phyloP scores from a whole-genome alignment of 805 yeast genomes.

The Metschnikowia picachoensis region DNA sequence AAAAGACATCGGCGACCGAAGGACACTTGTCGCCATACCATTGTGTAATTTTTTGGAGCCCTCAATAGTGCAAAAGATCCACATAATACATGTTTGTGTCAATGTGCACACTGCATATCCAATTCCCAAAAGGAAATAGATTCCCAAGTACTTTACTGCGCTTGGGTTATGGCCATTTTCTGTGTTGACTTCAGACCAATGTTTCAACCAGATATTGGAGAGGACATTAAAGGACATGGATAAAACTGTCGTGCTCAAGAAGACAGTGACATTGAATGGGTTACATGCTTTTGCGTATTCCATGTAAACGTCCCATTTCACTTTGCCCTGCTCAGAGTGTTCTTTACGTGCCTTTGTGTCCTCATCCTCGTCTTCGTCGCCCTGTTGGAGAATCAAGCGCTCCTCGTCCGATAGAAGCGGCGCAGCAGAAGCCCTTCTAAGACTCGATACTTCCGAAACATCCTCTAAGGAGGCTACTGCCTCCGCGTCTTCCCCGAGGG shows the following conservation, averaged over 20 bases:
- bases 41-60: slow-evolving; percentile 78
- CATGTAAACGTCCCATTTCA: slow-evolving; percentile 77
- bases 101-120: slow-evolving; percentile 58
- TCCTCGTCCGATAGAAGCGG: slow-evolving; percentile 40
- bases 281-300: slow-evolving; percentile 90
- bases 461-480: slow-evolving; percentile 23
- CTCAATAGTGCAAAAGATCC: slow-evolving; percentile 78
- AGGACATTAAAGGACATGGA: slow-evolving; percentile 60
- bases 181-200: slow-evolving; percentile 93
- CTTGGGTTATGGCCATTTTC: slow-evolving; percentile 65
- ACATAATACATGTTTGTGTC: slow-evolving; percentile 62
- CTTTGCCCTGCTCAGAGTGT: slow-evolving; percentile 89
- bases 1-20: slow-evolving; percentile 92
- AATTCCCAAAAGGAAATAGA: slow-evolving; percentile 74
- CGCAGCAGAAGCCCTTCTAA: slow-evolving; percentile 65
- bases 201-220: slow-evolving; percentile 89
- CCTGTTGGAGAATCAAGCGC: slow-evolving; percentile 23
- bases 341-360: slow-evolving; percentile 54
- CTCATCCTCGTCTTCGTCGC: slow-evolving; percentile 34
- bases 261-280: slow-evolving; percentile 55
- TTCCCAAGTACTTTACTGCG: slow-evolving; percentile 64
- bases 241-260: slow-evolving; percentile 50
- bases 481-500: slow-evolving; percentile 3
- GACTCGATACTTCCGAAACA: slow-evolving; percentile 28
- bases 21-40: slow-evolving; percentile 63